These are phyloP conservation scores for Alectoria sarmentosa DNA, from an alignment of 495 filamentous ascomycete species.

Conservation along the genomic window DNA sequence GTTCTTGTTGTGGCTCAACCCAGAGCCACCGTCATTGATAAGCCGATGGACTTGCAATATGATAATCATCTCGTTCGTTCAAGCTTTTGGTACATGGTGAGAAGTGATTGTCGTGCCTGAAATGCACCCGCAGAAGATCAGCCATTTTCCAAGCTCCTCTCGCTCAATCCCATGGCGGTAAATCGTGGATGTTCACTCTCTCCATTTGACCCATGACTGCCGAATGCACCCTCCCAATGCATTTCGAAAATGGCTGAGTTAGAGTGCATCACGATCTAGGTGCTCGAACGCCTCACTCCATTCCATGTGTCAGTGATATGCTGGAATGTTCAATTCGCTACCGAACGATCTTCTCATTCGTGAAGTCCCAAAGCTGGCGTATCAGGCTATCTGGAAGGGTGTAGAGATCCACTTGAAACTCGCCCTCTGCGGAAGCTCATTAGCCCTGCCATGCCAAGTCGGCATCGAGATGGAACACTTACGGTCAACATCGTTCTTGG, in stretches of 20 bases:
- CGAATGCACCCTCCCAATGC: not conserved
- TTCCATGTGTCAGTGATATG: not conserved
- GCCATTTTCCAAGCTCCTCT: not conserved
- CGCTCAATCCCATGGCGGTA: slow-evolving; percentile 2
- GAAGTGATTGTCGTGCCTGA: not conserved
- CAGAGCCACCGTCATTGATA: not conserved
- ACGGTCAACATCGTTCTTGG: slow-evolving; percentile 95
- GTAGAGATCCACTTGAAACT: slow-evolving; percentile 98
- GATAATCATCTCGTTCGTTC: not conserved
- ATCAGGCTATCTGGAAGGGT: slow-evolving; percentile 72
- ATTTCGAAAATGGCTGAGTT: not conserved
- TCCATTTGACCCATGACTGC: slow-evolving; percentile 2
- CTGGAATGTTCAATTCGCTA: not conserved
- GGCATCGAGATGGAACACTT: slow-evolving; percentile 31
- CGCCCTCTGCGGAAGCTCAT: slow-evolving; percentile 57
- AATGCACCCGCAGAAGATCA: slow-evolving; percentile 2
- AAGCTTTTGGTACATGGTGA: slow-evolving; percentile 9
- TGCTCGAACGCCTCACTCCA: slow-evolving; percentile 1
- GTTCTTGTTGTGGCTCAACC: not conserved
- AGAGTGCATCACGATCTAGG: not conserved
- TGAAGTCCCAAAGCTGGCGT: slow-evolving; percentile 94
- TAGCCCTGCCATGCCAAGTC: not conserved
- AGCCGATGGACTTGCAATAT: not conserved
- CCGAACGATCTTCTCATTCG: slow-evolving; percentile 35
- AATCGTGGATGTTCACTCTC: no score